Evolutionary conservation across 1,139 yeast genomes (phyloP).

Genomic region (Nakaseomyces uthaithaninus): DNA sequence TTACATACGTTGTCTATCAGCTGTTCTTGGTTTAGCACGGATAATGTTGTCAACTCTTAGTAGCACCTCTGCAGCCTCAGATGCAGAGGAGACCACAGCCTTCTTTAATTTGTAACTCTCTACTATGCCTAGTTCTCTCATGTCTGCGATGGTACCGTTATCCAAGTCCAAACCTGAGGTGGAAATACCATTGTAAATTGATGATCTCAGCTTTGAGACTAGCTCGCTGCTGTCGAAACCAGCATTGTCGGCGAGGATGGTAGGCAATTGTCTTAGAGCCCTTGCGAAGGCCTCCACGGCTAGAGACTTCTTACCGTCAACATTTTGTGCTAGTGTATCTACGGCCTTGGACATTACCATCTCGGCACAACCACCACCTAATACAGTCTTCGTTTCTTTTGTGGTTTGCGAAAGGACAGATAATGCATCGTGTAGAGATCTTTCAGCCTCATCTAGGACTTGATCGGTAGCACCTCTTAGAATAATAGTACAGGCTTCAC

Average conservation of each 20-base stretch:
- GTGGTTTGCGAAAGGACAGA: slow-evolving; percentile 95
- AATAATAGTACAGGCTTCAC: slow-evolving; percentile 94
- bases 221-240: slow-evolving; percentile 93
- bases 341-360: slow-evolving; percentile 98
- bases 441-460: slow-evolving; percentile 92
- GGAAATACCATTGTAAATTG: slow-evolving; percentile 86
- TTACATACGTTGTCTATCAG: slow-evolving; percentile 52
- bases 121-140: slow-evolving; percentile 88
- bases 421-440: slow-evolving; percentile 94
- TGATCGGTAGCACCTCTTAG: slow-evolving; percentile 96
- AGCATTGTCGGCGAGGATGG: slow-evolving; percentile 92
- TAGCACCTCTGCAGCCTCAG: slow-evolving; percentile 95
- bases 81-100: slow-evolving; percentile 93
- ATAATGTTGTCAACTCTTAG: slow-evolving; percentile 93
- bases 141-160: slow-evolving; percentile 78
- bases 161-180: slow-evolving; percentile 87
- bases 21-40: slow-evolving; percentile 95
- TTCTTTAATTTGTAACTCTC: slow-evolving; percentile 86
- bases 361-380: slow-evolving; percentile 98
- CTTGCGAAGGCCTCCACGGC: slow-evolving; percentile 93
- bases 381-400: slow-evolving; percentile 83
- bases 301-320: slow-evolving; percentile 84
- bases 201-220: slow-evolving; percentile 82
- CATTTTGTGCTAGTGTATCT: slow-evolving; percentile 89
- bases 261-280: slow-evolving; percentile 91